Conservation (phyloP, 2,329 filamentous ascomycete genomes). For the Coniochaeta sp. region DNA sequence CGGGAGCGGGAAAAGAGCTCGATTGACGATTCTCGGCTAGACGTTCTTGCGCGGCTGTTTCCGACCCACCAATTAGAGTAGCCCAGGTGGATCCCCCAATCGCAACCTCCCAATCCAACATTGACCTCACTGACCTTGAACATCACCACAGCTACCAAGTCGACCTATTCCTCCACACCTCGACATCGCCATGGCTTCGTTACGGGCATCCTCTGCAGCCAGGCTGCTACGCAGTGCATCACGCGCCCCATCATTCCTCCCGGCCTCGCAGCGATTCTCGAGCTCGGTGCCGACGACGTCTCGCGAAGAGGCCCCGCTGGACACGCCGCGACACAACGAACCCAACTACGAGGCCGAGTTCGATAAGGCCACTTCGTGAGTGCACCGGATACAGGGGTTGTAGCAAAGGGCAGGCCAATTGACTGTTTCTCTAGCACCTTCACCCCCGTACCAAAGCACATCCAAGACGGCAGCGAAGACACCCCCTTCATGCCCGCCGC, state of each 20-base stretch:
- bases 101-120: slow-evolving; percentile 6
- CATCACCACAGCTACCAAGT: slow-evolving; percentile 6
- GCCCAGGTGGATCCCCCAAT: slow-evolving; percentile 5
- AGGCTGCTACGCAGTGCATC: slow-evolving; percentile 43
- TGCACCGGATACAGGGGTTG: not conserved
- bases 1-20: slow-evolving; percentile 16
- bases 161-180: not conserved
- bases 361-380: slow-evolving; percentile 89
- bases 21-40: slow-evolving; percentile 16
- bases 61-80: slow-evolving; percentile 18
- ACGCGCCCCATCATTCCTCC: slow-evolving; percentile 29
- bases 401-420: not conserved
- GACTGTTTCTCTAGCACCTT: slow-evolving; percentile 55
- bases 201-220: slow-evolving; percentile 48
- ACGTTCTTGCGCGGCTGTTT: slow-evolving; percentile 27
- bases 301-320: slow-evolving; percentile 28
- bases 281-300: slow-evolving; percentile 37
- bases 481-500: slow-evolving; percentile 70
- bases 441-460: slow-evolving; percentile 80
- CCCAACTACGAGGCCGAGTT: slow-evolving; percentile 75
- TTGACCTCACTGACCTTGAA: slow-evolving; percentile 6
- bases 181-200: slow-evolving; percentile 51
- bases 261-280: slow-evolving; percentile 46
- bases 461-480: slow-evolving; percentile 88
- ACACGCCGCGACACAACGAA: slow-evolving; percentile 49